These are phyloP conservation scores for Grigorovia jiainica DNA, from an alignment of 805 yeast species.

Conservation along the genomic window DNA sequence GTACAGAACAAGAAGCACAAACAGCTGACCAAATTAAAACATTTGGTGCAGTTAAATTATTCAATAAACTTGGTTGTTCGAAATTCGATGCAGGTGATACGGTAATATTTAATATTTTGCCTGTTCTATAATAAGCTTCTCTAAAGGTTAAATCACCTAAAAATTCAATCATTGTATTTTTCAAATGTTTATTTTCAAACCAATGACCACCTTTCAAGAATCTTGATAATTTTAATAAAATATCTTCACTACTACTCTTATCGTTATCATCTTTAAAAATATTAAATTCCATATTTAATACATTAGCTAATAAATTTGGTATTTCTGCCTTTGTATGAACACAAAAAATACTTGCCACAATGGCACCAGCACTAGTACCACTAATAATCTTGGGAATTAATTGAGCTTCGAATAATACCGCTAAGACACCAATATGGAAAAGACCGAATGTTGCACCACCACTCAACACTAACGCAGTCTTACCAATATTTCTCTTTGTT, in stretches of 20 bases:
- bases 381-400: slow-evolving; percentile 79
- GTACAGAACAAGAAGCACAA: slow-evolving; percentile 90
- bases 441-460: slow-evolving; percentile 96
- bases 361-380: slow-evolving; percentile 95
- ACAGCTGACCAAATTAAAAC: slow-evolving; percentile 82
- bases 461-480: slow-evolving; percentile 88
- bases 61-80: slow-evolving; percentile 81
- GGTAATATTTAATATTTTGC: slow-evolving; percentile 84
- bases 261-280: slow-evolving; percentile 50
- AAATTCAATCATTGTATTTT: slow-evolving; percentile 63
- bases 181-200: slow-evolving; percentile 67
- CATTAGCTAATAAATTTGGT: slow-evolving; percentile 39
- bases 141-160: slow-evolving; percentile 87
- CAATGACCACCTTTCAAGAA: slow-evolving; percentile 81
- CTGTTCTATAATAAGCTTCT: slow-evolving; percentile 91
- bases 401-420: slow-evolving; percentile 64
- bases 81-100: slow-evolving; percentile 87
- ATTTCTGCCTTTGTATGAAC: slow-evolving; percentile 70
- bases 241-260: slow-evolving; percentile 42
- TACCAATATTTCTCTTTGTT: slow-evolving; percentile 83
- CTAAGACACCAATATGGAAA: slow-evolving; percentile 84
- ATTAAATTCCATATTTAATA: slow-evolving; percentile 37
- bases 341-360: slow-evolving; percentile 82
- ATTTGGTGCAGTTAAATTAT: slow-evolving; percentile 72
- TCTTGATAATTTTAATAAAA: slow-evolving; percentile 42